Conservation (phyloP, 345 rosid species). For the Eucalyptus marginata region DNA sequence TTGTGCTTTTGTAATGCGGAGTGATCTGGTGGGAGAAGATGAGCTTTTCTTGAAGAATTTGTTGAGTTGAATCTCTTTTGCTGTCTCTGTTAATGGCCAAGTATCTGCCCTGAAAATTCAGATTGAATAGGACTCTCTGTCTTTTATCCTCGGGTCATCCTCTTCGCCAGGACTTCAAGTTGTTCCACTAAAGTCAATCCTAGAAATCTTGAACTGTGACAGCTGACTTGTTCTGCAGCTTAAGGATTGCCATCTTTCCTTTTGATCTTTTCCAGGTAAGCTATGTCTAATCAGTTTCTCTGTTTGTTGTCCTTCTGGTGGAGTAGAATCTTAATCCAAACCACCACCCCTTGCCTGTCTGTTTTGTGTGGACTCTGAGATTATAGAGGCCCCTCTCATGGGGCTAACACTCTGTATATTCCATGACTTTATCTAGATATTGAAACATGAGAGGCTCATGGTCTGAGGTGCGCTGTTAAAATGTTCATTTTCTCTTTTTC, state of each 20-base stretch:
- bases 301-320: not conserved
- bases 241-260: not conserved
- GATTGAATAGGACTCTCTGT: not conserved
- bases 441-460: not conserved
- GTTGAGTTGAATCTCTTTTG: not conserved
- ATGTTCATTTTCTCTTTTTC: not conserved
- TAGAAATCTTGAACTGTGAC: not conserved
- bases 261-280: not conserved
- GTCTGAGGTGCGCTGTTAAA: too few species aligned
- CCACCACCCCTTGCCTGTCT: not conserved
- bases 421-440: not conserved
- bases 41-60: too few species aligned
- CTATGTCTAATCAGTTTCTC: not conserved
- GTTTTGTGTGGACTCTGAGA: not conserved
- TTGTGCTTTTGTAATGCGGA: not conserved
- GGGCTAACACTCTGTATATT: not conserved
- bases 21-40: not conserved
- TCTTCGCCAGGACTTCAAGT: not conserved
- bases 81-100: not conserved
- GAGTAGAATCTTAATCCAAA: not conserved
- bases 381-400: not conserved
- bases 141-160: not conserved
- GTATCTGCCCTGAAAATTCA: too few species aligned
- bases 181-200: not conserved
- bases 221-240: not conserved